Conservation (phyloP, 1,284 basidiomycete genomes). For the Boletellus sp. region DNA sequence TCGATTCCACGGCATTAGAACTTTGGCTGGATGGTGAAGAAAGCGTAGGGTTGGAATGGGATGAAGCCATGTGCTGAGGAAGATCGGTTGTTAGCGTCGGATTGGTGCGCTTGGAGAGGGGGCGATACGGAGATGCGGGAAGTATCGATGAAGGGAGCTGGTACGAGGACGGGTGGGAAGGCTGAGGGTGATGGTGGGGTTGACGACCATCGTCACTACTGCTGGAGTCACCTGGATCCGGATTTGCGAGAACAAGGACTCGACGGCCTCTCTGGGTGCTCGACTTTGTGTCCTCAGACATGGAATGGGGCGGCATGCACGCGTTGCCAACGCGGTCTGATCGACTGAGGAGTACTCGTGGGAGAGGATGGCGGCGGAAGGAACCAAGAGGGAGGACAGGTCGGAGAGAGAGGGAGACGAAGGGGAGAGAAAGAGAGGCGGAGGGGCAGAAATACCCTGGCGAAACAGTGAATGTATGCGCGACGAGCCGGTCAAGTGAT, state of each 20-base stretch:
- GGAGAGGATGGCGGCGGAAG: neutral
- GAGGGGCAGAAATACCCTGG: slow-evolving; percentile 13
- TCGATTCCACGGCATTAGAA: slow-evolving; percentile 56
- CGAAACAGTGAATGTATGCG: slow-evolving; percentile 24
- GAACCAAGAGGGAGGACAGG: neutral
- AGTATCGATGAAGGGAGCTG: slow-evolving; percentile 21
- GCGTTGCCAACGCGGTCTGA: slow-evolving; percentile 29
- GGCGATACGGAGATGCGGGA: slow-evolving; percentile 28
- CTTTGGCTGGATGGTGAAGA: slow-evolving; percentile 66
- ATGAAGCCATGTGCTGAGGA: slow-evolving; percentile 34
- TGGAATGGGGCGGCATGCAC: slow-evolving; percentile 34
- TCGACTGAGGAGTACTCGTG: slow-evolving; percentile 11
- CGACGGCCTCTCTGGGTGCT: slow-evolving; percentile 30
- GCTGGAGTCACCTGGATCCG: slow-evolving; percentile 47
- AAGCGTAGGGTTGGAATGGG: slow-evolving; percentile 44
- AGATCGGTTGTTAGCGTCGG: slow-evolving; percentile 41
- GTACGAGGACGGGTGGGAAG: slow-evolving; percentile 22
- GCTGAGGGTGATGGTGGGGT: slow-evolving; percentile 23
- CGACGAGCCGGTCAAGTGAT: slow-evolving; percentile 25
- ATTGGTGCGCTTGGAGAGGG: slow-evolving; percentile 22
- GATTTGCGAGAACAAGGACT: slow-evolving; percentile 59
- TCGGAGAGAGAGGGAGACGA: neutral
- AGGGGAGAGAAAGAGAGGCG: neutral
- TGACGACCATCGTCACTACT: slow-evolving; percentile 42
- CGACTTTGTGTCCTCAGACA: slow-evolving; percentile 45